These are phyloP conservation scores for Hyparrhenia diplandra DNA, from an alignment of 176 grass and related monocot genomes.

Conservation along the genomic window DNA sequence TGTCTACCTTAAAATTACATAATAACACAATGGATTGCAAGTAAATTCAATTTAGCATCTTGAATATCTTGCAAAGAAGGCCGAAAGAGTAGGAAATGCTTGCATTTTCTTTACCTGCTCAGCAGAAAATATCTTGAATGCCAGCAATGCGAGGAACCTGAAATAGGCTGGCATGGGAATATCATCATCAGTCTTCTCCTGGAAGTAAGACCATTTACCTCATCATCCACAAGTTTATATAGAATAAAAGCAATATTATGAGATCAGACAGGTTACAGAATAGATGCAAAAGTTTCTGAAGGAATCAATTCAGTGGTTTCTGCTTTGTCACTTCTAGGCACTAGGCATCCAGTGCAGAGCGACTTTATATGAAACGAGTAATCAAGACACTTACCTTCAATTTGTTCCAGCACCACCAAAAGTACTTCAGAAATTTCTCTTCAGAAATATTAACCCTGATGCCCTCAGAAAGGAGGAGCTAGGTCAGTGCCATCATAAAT, in stretches of 20 bases:
- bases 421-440: slow-evolving; percentile 82
- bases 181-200: slow-evolving; percentile 92
- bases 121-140: slow-evolving; percentile 92
- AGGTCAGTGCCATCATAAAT: slow-evolving; percentile 13
- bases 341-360: background rate
- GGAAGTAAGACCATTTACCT: slow-evolving; percentile 30
- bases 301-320: background rate
- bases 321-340: background rate
- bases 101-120: slow-evolving; percentile 53
- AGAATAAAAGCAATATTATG: background rate
- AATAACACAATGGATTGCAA: background rate
- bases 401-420: slow-evolving; percentile 93
- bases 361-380: background rate
- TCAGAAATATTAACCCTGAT: slow-evolving; percentile 80
- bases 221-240: slow-evolving; percentile 22
- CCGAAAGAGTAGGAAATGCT: background rate
- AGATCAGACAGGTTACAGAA: background rate
- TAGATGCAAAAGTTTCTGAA: background rate
- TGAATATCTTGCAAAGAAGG: background rate
- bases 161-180: slow-evolving; percentile 96
- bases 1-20: background rate
- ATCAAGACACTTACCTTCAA: slow-evolving; percentile 45
- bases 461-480: slow-evolving; percentile 1
- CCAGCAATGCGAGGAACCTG: slow-evolving; percentile 84
- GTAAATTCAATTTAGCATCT: background rate